Conservation (phyloP, 768 basidiomycete genomes). For the Collybiopsis luxurians region DNA sequence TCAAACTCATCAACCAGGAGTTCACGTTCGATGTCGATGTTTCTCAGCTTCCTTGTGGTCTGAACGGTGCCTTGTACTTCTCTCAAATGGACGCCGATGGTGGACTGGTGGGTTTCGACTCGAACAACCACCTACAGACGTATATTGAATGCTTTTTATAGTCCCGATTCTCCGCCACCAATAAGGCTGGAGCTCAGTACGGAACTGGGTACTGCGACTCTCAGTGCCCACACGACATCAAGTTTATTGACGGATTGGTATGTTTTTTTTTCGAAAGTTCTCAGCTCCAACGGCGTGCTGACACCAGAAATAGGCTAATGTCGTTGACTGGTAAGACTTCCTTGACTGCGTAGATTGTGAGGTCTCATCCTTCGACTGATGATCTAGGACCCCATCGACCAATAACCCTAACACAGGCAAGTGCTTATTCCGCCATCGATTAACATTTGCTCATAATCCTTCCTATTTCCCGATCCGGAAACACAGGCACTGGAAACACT, state of each 20-base stretch:
- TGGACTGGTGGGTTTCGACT: constrained; percentile 31
- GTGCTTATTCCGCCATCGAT: too few species aligned
- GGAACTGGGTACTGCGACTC: constrained; percentile 66
- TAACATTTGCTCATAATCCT: too few species aligned
- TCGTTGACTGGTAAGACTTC: constrained; percentile 31
- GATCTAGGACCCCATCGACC: constrained; percentile 10
- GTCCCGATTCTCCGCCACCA: constrained; percentile 37
- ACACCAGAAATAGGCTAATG: constrained; percentile 27
- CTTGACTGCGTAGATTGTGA: too few species aligned
- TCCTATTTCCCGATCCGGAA: too few species aligned
- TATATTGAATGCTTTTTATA: background rate
- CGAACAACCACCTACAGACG: background rate
- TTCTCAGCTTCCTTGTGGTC: constrained; percentile 44
- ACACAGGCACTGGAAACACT: constrained; percentile 31
- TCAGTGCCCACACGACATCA: constrained; percentile 60
- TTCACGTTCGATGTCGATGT: constrained; percentile 50
- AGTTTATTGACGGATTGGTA: constrained; percentile 60
- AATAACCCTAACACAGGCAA: constrained; percentile 32
- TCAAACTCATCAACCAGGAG: constrained; percentile 35
- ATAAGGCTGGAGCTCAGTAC: constrained; percentile 55
- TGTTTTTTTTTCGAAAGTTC: constrained; percentile 8
- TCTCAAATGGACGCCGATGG: constrained; percentile 49
- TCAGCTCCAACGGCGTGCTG: background rate
- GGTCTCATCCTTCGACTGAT: too few species aligned
- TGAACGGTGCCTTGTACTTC: constrained; percentile 49